Conservation (phyloP, 345 rosid genomes). For the Euphorbia lathyris region DNA sequence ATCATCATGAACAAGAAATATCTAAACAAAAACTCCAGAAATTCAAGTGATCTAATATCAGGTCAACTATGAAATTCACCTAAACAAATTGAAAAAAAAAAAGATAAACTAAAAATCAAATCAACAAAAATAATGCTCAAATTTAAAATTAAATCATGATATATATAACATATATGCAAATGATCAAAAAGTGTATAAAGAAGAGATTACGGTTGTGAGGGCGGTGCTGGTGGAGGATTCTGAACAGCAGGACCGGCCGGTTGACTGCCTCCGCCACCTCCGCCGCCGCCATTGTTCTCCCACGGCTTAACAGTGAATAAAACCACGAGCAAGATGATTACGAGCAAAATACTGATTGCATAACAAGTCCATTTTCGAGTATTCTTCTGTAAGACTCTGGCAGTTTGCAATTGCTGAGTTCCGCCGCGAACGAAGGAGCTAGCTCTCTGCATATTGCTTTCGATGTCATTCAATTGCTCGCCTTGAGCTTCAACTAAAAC, state of each 20-base stretch:
- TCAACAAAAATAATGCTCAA: slow-evolving; percentile 1
- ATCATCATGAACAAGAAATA: neutral
- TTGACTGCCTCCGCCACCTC: slow-evolving; percentile 11
- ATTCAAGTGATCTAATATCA: no score
- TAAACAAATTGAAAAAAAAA: neutral
- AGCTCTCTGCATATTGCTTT: slow-evolving; percentile 75
- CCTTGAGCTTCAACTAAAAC: slow-evolving; percentile 80
- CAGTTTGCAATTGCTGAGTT: slow-evolving; percentile 48
- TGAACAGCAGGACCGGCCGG: slow-evolving; percentile 19
- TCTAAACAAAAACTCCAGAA: neutral
- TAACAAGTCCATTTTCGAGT: slow-evolving; percentile 78
- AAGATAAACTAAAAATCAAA: neutral
- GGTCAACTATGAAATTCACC: slow-evolving; percentile 8
- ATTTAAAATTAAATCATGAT: neutral
- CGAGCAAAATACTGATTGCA: slow-evolving; percentile 55
- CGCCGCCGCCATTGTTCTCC: slow-evolving; percentile 29
- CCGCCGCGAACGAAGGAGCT: slow-evolving; percentile 64
- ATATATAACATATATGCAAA: slow-evolving; percentile 2
- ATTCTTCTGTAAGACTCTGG: slow-evolving; percentile 65
- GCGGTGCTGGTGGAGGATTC: neutral
- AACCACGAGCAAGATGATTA: slow-evolving; percentile 59
- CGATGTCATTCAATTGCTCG: slow-evolving; percentile 70
- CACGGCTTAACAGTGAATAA: slow-evolving; percentile 58
- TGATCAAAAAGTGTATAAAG: neutral
- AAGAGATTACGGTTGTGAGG: neutral